Conservation (phyloP, 257 asterid species). For the Nicotiana otophora region DNA sequence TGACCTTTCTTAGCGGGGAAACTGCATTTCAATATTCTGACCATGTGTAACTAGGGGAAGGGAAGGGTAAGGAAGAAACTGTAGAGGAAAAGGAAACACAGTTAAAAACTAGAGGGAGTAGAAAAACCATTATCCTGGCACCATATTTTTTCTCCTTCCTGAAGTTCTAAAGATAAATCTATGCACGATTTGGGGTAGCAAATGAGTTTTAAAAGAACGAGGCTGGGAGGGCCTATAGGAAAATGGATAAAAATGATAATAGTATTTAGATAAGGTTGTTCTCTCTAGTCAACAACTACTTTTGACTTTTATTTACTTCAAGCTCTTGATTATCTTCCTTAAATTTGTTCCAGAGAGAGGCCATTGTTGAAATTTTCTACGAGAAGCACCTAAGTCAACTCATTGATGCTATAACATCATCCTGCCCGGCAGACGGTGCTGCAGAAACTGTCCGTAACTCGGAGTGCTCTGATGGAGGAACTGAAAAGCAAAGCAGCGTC, state of each 20-base stretch:
- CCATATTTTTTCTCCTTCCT: background rate
- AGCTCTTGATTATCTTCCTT: background rate
- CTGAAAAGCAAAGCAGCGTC: constrained; percentile 38
- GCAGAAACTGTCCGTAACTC: constrained; percentile 31
- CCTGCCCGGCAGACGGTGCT: constrained; percentile 48
- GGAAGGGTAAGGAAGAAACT: background rate
- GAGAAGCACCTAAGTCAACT: constrained; percentile 82
- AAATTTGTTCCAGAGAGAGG: constrained; percentile 74
- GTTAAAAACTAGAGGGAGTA: background rate
- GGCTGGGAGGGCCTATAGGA: background rate
- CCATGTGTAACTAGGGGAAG: background rate
- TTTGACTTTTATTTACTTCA: background rate
- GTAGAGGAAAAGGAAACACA: background rate
- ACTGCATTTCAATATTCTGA: background rate
- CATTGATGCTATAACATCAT: constrained; percentile 68
- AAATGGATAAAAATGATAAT: background rate
- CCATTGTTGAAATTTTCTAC: constrained; percentile 71
- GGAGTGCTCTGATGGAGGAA: constrained; percentile 39
- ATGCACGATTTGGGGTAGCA: background rate
- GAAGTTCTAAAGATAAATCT: background rate
- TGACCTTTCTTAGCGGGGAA: background rate
- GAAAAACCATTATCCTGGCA: background rate
- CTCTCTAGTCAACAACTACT: background rate
- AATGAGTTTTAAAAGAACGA: background rate
- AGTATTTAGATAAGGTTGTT: background rate